phyloP scores from a whole-genome alignment of 495 filamentous ascomycete species.

The Annulohypoxylon stygium region DNA sequence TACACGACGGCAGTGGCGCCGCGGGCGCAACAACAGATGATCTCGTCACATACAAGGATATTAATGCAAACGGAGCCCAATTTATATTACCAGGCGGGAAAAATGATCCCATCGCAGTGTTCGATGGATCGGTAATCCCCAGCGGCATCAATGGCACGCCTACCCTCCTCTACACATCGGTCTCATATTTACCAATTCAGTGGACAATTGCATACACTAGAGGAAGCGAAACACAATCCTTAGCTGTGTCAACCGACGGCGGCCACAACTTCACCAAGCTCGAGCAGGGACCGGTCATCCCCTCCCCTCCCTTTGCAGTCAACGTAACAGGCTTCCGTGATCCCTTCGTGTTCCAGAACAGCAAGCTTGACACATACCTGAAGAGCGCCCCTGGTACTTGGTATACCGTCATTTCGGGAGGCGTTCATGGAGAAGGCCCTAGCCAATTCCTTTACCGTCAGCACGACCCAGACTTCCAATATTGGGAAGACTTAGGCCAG shows the following conservation, averaged over 20 bases:
- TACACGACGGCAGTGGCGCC: constrained; percentile 31
- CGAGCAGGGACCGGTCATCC: constrained; percentile 48
- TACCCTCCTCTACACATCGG: constrained; percentile 52
- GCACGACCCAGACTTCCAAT: constrained; percentile 48
- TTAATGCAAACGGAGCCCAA: constrained; percentile 35
- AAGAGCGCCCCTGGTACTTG: constrained; percentile 41
- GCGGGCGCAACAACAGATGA: constrained; percentile 43
- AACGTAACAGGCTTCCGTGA: constrained; percentile 52
- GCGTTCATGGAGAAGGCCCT: constrained; percentile 46
- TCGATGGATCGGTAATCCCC: constrained; percentile 46
- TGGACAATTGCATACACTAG: constrained; percentile 52
- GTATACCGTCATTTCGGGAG: constrained; percentile 51
- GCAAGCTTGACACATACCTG: constrained; percentile 44
- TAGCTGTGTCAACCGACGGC: constrained; percentile 51
- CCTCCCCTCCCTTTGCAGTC: constrained; percentile 45
- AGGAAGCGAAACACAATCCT: constrained; percentile 53
- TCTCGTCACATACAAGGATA: constrained; percentile 42
- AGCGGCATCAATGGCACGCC: constrained; percentile 40
- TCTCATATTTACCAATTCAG: constrained; percentile 52
- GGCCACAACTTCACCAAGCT: constrained; percentile 52
- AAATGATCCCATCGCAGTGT: constrained; percentile 44
- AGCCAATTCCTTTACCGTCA: constrained; percentile 52
- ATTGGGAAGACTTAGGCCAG: constrained; percentile 50
- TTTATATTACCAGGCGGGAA: constrained; percentile 41
- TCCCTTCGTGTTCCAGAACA: constrained; percentile 51